Base-by-base conservation (phyloP, 129 eudicot genomes). In the Rutidosis leptorrhynchoides region DNA sequence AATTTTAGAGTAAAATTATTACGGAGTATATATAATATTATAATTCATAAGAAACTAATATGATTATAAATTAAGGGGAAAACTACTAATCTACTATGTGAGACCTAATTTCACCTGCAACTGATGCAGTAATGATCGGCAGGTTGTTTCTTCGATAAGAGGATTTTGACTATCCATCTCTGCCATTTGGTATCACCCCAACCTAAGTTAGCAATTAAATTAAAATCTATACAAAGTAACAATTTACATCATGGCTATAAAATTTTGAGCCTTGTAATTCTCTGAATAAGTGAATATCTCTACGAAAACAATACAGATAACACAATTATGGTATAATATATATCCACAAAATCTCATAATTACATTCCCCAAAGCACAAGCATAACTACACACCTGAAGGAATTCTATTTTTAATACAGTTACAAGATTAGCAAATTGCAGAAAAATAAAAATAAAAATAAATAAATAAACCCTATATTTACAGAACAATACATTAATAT, bases 71-170 rank as follows among this genome's bases (percentile, higher is more conserved):
- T 55, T 58, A 8, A 48, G 27, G 11, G 16, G 9, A 48, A 48
- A 51, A 62, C 35, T 10, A 46, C 7, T n/a, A 48, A 51, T 49
- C 35, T 10, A 46, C 7, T n/a, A 27, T 15, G 35, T 57, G 40
- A 52, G 49, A 66, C 29, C 19, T 24, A 19, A 54, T 24, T 61
- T 79, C 77, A 70, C 98, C 96, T 92, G 98, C 81, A 92, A 78
- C 62, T 85, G 90, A 82, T 81, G 76, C 60, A 92, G 80, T 57
- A 92, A 69, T 35, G 94, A 70, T 55, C 96, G 89, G 16, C 96
- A 88, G 27, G 93, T 85, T 17, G 74, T 75, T 81, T 85, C 95
- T 68, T 86, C 90, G 24, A 45, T 56, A 58, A 65, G 68, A 74
- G 78, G 88, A 65, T 79, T 81, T 69, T 83, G 80, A 42, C 76